Conservation (phyloP, 78 protist species). For the Dictyostelium discoideum region DNA sequence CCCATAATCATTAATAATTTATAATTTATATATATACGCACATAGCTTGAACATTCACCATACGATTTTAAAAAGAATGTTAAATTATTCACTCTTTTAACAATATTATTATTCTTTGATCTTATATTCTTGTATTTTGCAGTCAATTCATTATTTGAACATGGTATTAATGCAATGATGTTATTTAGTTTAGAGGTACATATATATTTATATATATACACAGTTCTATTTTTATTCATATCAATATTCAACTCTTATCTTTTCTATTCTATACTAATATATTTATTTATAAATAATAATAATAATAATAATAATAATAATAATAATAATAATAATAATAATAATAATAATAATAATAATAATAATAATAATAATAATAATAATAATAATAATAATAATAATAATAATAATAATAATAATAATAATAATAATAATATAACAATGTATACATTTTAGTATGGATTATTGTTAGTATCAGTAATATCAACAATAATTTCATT, state of each 20-base stretch:
- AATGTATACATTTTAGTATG: constrained; percentile 26
- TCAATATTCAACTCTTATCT: no score
- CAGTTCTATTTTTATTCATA: background rate
- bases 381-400: no score
- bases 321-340: no score
- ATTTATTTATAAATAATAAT: no score
- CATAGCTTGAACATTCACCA: constrained; percentile 90
- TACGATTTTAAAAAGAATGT: constrained; percentile 52
- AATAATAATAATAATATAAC: no score
- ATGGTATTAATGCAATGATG: constrained; percentile 86
- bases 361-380: no score
- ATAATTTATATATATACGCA: no score
- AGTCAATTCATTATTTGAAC: background rate
- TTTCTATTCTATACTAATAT: no score
- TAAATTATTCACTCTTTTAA: constrained; percentile 51
- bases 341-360: no score
- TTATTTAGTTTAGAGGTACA: constrained; percentile 90
- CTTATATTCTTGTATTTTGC: constrained; percentile 52
- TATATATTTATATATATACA: background rate
- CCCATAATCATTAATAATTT: background rate
- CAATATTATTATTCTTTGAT: constrained; percentile 69
- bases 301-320: no score
- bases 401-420: no score
- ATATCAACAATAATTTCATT: constrained; percentile 62
- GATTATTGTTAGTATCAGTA: constrained; percentile 48